Conservation (phyloP, 169 alveolate genomes). For the Eimeria zaria region DNA sequence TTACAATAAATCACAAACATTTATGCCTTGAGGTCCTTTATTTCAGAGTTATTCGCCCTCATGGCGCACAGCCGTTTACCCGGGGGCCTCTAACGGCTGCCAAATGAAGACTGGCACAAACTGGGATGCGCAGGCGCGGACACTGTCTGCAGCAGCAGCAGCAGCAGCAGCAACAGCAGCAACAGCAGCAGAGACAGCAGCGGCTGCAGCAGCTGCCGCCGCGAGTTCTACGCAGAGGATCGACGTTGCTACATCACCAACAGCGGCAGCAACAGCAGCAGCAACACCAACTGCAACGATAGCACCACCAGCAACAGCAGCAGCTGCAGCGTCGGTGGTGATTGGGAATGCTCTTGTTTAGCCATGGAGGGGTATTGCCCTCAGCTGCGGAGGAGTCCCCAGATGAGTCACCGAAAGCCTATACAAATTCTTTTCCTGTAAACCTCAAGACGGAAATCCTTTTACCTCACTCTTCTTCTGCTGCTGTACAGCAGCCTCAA, state of each 20-base stretch:
- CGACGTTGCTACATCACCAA: neutral
- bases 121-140: neutral
- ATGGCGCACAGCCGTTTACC: neutral
- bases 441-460: neutral
- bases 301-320: neutral
- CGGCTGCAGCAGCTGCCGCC: neutral
- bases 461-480: constrained; percentile 32
- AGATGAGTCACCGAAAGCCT: neutral
- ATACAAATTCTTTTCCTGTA: neutral
- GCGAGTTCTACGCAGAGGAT: neutral
- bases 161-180: neutral
- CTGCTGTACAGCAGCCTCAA: constrained; percentile 15
- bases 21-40: neutral
- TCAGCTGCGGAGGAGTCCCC: constrained; percentile 55
- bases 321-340: constrained; percentile 1
- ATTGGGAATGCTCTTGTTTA: constrained; percentile 45
- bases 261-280: neutral
- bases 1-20: neutral
- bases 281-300: neutral
- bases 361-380: constrained; percentile 79
- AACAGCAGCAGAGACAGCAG: neutral
- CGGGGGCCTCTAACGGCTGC: constrained; percentile 5
- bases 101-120: neutral
- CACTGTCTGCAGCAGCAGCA: neutral
- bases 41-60: neutral